A percentile compares a stretch with the other conserved stretches of the same genome.
phyloP scores from a whole-genome alignment of 2,329 filamentous ascomycete species.

The Aspergillus brunneoviolaceus region DNA sequence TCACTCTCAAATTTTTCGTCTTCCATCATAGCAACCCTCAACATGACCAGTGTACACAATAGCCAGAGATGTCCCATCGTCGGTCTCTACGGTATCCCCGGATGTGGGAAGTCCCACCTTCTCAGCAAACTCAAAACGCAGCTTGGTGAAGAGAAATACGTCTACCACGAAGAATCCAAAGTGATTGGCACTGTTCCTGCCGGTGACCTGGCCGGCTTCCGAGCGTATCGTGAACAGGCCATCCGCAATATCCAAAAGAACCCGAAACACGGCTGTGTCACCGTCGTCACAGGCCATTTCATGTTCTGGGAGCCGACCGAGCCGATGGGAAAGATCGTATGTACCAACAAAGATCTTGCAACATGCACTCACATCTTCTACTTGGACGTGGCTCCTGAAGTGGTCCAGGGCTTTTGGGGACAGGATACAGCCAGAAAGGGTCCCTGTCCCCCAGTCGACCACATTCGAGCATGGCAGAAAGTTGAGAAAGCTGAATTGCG shows the following conservation, averaged over 20 bases:
- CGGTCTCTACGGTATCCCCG: slow-evolving; percentile 5
- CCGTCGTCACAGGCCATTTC: slow-evolving; percentile 56
- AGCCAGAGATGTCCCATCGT: neutral
- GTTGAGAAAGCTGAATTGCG: slow-evolving; percentile 48
- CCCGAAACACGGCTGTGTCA: slow-evolving; percentile 23
- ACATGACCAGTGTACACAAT: too few relatives aligned
- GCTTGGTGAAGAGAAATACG: neutral
- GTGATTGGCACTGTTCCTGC: neutral
- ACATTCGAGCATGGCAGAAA: slow-evolving; percentile 52
- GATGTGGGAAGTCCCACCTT: neutral
- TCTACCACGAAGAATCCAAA: neutral
- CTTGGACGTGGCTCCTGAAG: slow-evolving; percentile 43
- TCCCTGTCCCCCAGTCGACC: slow-evolving; percentile 28
- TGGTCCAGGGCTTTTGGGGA: slow-evolving; percentile 39
- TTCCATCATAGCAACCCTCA: too few relatives aligned
- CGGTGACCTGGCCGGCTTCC: neutral
- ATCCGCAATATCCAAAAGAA: neutral
- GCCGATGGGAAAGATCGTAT: slow-evolving; percentile 32
- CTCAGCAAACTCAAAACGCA: slow-evolving; percentile 5
- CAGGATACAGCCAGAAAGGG: slow-evolving; percentile 43
- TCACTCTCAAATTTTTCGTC: too few relatives aligned
- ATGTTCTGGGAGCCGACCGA: slow-evolving; percentile 50
- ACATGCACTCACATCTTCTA: slow-evolving; percentile 62
- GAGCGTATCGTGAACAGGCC: neutral
- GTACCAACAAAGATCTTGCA: slow-evolving; percentile 47